Base-by-base conservation (phyloP, 306 rosid genomes). In the Quercus variabilis region DNA sequence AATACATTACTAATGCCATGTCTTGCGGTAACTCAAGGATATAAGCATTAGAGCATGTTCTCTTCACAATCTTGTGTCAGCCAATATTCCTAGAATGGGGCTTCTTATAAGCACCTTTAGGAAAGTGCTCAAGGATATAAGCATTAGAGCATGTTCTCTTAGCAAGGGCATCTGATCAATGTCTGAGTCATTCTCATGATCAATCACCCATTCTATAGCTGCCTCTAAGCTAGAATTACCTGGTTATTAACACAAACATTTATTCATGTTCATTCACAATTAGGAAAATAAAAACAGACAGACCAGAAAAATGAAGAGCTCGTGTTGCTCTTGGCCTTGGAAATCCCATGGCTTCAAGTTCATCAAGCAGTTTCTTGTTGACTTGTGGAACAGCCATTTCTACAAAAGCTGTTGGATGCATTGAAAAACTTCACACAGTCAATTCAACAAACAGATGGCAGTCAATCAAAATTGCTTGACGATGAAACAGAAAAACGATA, bases 291-390 rank as follows among this genome's bases (percentile, higher is more conserved):
- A 49, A 64, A 15, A 35, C 1, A 70, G 60, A 1, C 76, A 74
- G 78, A 88, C 91, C 87, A 2, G 87, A 78, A 79, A 55, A 76
- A 79, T 85, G 86, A 83, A 88, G 89, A n/a, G 83, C 91, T 41
- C 85, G 60, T 11, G 74, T 79, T 14, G 84, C 87, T 62, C 63
- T 75, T 38, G 81, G 83, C 77, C 57, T 54, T 0, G 86, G 78
- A 76, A 83, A 85, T 67, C 86, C 89, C 78, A 88, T 74, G 38
- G 73, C 77, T 86, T 79, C 85, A 18, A 88, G 76, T 69, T 86
- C 80, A 33, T 8, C 26, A 25, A 85, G 78, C 15, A 86, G 70
- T n/a, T 55, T 78, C 75, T 83, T 75, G 43, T 86, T 84, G 12
- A 88, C 86, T 79, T 74, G 75, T 11, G 83, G 78, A 64, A 79